Evolutionary conservation across 2,329 filamentous ascomycete genomes (phyloP).

Genomic region (Penicillium sp.): DNA sequence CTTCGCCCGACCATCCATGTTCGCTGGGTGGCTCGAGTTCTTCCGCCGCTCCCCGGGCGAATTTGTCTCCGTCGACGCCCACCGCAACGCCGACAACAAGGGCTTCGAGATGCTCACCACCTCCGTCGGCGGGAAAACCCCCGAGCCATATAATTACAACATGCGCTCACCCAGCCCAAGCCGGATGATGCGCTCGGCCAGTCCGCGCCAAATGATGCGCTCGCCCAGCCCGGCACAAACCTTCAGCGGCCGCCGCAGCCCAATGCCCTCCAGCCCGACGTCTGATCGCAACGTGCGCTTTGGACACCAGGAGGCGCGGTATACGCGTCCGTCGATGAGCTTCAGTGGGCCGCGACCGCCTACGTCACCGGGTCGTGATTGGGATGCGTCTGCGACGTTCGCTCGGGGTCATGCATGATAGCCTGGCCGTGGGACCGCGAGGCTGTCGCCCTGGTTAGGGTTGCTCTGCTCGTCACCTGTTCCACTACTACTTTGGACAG

Average conservation of each 20-base stretch:
- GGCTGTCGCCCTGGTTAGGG: neutral
- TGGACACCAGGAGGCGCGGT: slow-evolving; percentile 46
- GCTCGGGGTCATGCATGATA: slow-evolving; percentile 25
- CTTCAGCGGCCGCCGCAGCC: slow-evolving; percentile 18
- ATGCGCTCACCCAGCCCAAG: slow-evolving; percentile 25
- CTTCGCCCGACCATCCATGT: slow-evolving; percentile 80
- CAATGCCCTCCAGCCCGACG: slow-evolving; percentile 28
- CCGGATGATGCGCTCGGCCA: neutral
- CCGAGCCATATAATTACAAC: slow-evolving; percentile 28
- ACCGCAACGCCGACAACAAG: slow-evolving; percentile 63
- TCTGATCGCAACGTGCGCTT: slow-evolving; percentile 32
- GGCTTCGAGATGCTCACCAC: slow-evolving; percentile 75
- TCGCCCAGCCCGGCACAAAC: slow-evolving; percentile 23
- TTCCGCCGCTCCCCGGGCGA: slow-evolving; percentile 62
- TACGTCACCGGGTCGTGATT: slow-evolving; percentile 33
- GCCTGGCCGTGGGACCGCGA: neutral
- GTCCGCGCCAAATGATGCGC: slow-evolving; percentile 7
- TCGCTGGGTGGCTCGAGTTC: slow-evolving; percentile 77
- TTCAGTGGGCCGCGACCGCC: slow-evolving; percentile 52
- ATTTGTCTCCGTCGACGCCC: slow-evolving; percentile 86
- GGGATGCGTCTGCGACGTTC: slow-evolving; percentile 42
- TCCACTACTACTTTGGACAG: neutral
- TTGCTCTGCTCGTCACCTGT: neutral
- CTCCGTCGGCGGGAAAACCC: slow-evolving; percentile 31
- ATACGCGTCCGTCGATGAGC: slow-evolving; percentile 49